These are phyloP conservation scores for Silene conica DNA, from an alignment of 148 eudicot species.

Conservation along the genomic window DNA sequence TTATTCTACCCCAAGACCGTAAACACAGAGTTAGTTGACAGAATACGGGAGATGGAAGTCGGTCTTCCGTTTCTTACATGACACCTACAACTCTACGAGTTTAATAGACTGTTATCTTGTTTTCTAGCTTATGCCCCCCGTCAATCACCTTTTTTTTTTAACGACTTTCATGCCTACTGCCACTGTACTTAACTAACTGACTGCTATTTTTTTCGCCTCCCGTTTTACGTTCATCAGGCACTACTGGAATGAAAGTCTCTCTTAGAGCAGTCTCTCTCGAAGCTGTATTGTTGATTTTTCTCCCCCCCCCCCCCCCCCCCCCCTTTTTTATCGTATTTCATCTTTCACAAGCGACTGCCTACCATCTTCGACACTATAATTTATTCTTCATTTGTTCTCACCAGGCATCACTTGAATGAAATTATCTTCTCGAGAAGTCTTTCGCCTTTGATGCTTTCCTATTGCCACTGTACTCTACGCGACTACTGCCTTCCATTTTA, in stretches of 20 bases:
- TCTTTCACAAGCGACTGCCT: neutral
- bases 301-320: too few relatives aligned
- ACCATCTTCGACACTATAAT: neutral
- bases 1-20: neutral
- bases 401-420: neutral
- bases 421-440: neutral
- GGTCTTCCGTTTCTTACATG: neutral
- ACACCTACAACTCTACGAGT: neutral
- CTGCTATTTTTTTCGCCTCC: neutral
- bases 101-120: neutral
- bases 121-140: neutral
- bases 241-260: neutral
- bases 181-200: neutral
- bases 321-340: neutral
- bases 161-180: too few relatives aligned
- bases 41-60: neutral
- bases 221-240: neutral
- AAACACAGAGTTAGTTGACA: neutral
- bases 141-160: neutral
- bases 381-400: neutral
- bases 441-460: neutral
- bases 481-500: too few relatives aligned
- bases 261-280: neutral
- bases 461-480: neutral
- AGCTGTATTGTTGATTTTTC: neutral